These are phyloP conservation scores for Monosiga brevicollis DNA, from an alignment of 78 protist genomes.

Conservation along the genomic window DNA sequence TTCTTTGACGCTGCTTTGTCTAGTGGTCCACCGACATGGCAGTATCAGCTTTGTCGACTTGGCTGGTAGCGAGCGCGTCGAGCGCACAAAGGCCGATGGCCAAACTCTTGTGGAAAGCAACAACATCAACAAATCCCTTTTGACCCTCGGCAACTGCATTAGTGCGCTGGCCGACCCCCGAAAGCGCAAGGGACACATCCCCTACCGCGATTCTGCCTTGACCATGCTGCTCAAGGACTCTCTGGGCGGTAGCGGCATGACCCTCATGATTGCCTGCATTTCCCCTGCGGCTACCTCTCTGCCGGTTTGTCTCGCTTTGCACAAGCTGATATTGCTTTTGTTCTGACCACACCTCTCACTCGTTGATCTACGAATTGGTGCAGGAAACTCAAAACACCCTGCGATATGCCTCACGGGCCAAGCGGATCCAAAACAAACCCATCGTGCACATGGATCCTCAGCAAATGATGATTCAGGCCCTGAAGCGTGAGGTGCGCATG, in stretches of 20 bases:
- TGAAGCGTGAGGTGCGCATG: not conserved
- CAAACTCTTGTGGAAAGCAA: not conserved
- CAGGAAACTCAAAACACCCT: not conserved
- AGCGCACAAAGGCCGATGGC: not conserved
- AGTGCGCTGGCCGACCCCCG: constrained; percentile 16
- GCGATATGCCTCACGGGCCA: constrained; percentile 3
- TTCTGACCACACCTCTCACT: not conserved
- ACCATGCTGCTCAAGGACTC: constrained; percentile 43
- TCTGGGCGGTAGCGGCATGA: constrained; percentile 38
- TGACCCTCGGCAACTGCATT: constrained; percentile 35
- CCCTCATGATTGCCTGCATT: constrained; percentile 15
- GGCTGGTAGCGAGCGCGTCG: not conserved
- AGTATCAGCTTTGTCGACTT: not conserved
- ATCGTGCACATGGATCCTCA: not conserved
- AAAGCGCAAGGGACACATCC: constrained; percentile 29
- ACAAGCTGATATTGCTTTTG: not conserved
- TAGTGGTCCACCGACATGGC: not conserved
- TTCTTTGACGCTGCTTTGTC: not conserved
- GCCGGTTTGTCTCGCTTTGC: no score
- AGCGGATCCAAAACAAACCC: constrained; percentile 6
- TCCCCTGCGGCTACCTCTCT: not conserved
- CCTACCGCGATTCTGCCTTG: constrained; percentile 51
- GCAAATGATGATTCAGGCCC: not conserved
- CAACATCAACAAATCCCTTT: constrained; percentile 5
- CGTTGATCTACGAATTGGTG: not conserved